Conservation (phyloP, 345 rosid genomes). For the Cardamine occulta region DNA sequence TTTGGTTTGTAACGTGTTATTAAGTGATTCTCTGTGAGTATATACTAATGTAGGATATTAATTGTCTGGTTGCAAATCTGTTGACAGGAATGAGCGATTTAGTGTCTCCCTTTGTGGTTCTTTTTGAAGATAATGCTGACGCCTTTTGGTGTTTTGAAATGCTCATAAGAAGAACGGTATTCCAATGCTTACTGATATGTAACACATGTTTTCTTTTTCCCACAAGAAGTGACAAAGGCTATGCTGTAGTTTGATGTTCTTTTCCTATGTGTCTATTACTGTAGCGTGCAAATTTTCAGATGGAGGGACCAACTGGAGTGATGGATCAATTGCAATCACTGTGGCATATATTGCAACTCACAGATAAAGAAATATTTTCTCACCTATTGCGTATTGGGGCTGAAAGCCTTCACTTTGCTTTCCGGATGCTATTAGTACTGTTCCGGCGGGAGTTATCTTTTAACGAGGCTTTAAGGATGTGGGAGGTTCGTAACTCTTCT, state of each 20-base stretch:
- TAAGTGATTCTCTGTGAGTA: not conserved
- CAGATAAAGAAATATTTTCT: slow-evolving; percentile 78
- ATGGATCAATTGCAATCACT: slow-evolving; percentile 83
- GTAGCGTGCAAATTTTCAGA: slow-evolving; percentile 83
- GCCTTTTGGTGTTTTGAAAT: slow-evolving; percentile 99
- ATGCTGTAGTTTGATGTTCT: slow-evolving; percentile 1
- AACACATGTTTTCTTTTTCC: slow-evolving; percentile 2
- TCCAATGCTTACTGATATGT: slow-evolving; percentile 10
- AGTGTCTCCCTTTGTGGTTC: slow-evolving; percentile 88
- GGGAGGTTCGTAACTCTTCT: slow-evolving; percentile 73
- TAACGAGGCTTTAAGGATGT: slow-evolving; percentile 80
- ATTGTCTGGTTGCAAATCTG: slow-evolving; percentile 36
- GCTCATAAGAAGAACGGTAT: slow-evolving; percentile 93
- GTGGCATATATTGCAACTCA: slow-evolving; percentile 78
- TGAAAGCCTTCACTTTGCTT: slow-evolving; percentile 99
- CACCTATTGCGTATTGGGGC: slow-evolving; percentile 83
- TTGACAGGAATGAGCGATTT: slow-evolving; percentile 91
- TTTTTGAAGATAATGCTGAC: slow-evolving; percentile 90
- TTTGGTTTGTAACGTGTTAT: not conserved
- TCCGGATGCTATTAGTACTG: slow-evolving; percentile 88
- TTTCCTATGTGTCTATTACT: slow-evolving; percentile 39
- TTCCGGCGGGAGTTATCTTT: slow-evolving; percentile 85
- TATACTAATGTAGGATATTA: slow-evolving; percentile 20
- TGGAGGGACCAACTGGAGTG: slow-evolving; percentile 95
- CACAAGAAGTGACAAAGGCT: not conserved